Evolutionary conservation across 352 stramenopile species (phyloP), one percentile per base, ranked within the genome.

Genomic region (Phytophthora pisi): DNA sequence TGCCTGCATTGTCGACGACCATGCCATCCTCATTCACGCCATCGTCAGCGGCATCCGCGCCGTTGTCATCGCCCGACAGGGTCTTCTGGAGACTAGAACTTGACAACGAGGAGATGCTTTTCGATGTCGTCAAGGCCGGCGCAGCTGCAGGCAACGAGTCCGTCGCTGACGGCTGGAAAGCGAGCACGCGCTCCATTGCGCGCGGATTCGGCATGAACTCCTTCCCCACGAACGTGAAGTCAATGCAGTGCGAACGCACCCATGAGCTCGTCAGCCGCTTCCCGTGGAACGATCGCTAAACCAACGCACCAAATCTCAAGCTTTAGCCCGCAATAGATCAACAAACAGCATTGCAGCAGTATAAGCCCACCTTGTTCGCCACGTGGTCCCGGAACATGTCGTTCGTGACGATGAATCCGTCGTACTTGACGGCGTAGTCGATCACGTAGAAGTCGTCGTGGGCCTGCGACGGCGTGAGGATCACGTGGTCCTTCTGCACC

Each of bases 381-480:
- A 97, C 74, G 47, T 96, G 88, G 67, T 97, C 90, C n/a, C 91
- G 85, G 61, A 96, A 97, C 82, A 97, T 93, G 72, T 97, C 91
- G 75, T 97, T 97, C 3, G 86, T 97, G 51, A 97, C 89, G 51
- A 97, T 88, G 58, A 95, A 94, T 18, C 89, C 89, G 61, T 91
- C 65, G 73, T 97, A 78, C 58, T 92, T 93, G 68, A 92, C 84
- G 3, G 90, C 88, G 64, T 97, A 97, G 67, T 94, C 88, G 67
- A 97, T 97, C 57, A 96, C 90, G 62, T 97, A 97, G 38, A 84
- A 96, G 68, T 97, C 91, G 51, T 97, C 91, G 62, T 97, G 85
- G 8, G 85, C 84, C 72, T 93, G 88, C 8, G 88, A 91, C 31
- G 86, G 88, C n/a, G 86, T 94, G 38, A 93, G 78, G 31, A 91